A percentile compares a stretch with the other conserved stretches of the same genome.
These are phyloP conservation scores for Eucalyptus sideroxylon DNA, from an alignment of 345 rosid genomes.

Conservation along the genomic window DNA sequence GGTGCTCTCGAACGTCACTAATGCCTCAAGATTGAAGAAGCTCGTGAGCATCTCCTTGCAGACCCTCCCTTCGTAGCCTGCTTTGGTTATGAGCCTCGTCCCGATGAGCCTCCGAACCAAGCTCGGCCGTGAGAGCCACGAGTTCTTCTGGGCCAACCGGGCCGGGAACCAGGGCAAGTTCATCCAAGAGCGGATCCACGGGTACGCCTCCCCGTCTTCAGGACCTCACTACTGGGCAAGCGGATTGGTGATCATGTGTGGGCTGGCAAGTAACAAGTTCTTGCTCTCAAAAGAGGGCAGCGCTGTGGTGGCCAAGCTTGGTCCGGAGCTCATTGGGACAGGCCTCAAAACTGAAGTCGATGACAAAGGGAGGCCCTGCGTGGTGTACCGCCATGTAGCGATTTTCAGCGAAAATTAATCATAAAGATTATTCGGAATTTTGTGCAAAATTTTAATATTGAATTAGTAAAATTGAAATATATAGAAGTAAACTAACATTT, in stretches of 20 bases:
- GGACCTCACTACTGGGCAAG: neutral
- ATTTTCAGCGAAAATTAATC: fast-evolving
- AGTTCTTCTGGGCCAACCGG: neutral
- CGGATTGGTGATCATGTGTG: neutral
- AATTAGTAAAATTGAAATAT: no score
- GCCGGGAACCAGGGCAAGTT: neutral
- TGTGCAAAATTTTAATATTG: no score
- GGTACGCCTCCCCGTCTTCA: neutral
- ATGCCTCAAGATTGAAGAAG: neutral
- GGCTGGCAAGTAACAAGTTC: neutral
- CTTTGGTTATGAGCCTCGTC: neutral
- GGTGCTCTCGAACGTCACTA: neutral
- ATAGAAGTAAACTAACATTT: no score
- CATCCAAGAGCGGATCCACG: neutral
- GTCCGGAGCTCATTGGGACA: neutral
- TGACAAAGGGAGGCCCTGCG: neutral
- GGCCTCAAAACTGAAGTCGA: neutral
- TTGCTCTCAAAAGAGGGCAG: neutral
- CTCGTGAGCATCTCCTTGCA: neutral
- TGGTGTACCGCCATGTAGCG: fast-evolving
- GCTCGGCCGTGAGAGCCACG: neutral
- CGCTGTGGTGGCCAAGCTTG: neutral
- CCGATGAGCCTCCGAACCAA: neutral
- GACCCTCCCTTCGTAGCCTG: neutral
- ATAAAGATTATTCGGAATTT: no score